Conservation (phyloP, 257 asterid species). For the Eustoma russellianum region DNA sequence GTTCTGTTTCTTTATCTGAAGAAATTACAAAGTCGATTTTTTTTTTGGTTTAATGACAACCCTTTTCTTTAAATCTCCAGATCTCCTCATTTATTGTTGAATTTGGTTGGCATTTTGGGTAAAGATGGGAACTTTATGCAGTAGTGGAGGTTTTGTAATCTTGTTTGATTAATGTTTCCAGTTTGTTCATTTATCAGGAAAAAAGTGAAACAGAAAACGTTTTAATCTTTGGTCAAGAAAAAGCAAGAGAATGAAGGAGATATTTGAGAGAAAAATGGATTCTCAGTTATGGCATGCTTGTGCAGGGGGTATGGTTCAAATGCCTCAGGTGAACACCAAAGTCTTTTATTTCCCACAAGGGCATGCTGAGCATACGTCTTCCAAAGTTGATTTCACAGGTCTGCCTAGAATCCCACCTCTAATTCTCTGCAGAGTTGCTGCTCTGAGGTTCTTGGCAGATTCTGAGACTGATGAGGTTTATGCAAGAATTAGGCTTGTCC, state of each 20-base stretch:
- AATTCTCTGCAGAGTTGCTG: constrained; percentile 44
- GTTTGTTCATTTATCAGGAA: too few species aligned
- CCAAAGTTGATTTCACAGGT: constrained; percentile 35
- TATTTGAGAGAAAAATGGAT: constrained; percentile 31
- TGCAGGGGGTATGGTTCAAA: constrained; percentile 57
- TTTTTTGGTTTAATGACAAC: too few species aligned
- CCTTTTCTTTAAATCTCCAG: too few species aligned
- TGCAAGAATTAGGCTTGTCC: constrained; percentile 21
- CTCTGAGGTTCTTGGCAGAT: constrained; percentile 43
- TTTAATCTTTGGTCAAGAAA: too few species aligned
- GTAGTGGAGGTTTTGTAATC: too few species aligned
- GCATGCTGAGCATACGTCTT: constrained; percentile 49
- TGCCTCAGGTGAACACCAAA: constrained; percentile 40
- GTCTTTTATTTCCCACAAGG: constrained; percentile 60
- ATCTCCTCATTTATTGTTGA: too few species aligned
- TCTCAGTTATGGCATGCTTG: constrained; percentile 67
- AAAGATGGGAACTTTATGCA: too few species aligned
- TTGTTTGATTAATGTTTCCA: too few species aligned
- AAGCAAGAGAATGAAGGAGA: constrained; percentile 19
- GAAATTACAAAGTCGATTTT: too few species aligned
- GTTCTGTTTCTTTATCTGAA: too few species aligned
- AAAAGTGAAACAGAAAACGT: not conserved
- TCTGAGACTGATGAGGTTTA: constrained; percentile 31
- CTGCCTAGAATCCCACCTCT: constrained; percentile 31
- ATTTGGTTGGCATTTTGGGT: too few species aligned